Evolutionary conservation across 306 rosid species (phyloP), one percentile per base, ranked within the genome.

Genomic region (Macrotyloma uniflorum): DNA sequence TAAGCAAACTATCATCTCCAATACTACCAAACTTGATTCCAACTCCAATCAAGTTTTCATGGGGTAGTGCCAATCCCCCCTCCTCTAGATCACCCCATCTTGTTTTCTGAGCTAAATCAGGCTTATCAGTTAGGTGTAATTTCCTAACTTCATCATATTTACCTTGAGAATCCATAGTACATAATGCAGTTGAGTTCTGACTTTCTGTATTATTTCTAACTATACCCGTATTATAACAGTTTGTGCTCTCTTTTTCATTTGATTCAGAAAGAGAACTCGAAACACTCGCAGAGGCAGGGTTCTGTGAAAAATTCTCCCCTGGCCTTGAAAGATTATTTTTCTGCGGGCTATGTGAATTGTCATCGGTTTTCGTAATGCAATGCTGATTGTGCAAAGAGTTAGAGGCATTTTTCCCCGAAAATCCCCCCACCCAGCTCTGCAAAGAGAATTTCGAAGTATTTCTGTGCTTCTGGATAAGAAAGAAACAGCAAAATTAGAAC

Each of bases 21-120:
- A 94, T 89, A 79, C 88, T 90, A 79, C 98, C 98, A 85, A 94
- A 92, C 89, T 87, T 94, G 74, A 94, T 94, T 87, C 88, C 96
- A 78, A 84, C 88, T 72, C 91, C 92, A 72, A 77, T 59, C 59
- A 77, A 62, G 75, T 82, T 89, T 51, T 86, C 92, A 83, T 68
- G 88, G 46, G 83, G 89, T 73, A 72, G 84, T 66, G 79, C 62
- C 68, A 86, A 79, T 57, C 79, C 84, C 40, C 73, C 90, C 62
- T 89, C 93, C 81, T 89, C 94, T 20, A 83, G 58, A 85, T 91
- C 91, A 38, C 88, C 91, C 91, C 91, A 80, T 78, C 87, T 88
- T 49, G 82, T 85, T 82, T 90, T 90, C 61, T 67, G 85, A 67
- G 82, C 90, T 74, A 65, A 40, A 3, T 72, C 86, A 77, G 86